These are phyloP conservation scores for Linum lewisii DNA, from an alignment of 345 rosid species.

Conservation along the genomic window DNA sequence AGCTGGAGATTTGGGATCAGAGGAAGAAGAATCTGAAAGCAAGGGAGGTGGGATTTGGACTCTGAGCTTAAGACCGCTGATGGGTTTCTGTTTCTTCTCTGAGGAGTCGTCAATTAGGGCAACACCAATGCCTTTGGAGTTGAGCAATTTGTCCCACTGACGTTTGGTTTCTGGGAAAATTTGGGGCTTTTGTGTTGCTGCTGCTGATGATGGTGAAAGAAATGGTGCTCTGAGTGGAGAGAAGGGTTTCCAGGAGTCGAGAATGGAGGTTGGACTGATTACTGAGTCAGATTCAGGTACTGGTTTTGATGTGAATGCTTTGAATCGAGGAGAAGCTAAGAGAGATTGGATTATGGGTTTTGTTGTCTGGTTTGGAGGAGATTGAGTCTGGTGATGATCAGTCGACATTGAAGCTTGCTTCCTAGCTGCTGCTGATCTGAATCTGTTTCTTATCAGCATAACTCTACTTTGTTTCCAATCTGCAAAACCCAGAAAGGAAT, in stretches of 20 bases:
- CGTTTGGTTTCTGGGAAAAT: slow-evolving; percentile 16
- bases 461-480: not conserved
- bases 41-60: slow-evolving; percentile 40
- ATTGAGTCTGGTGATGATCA: slow-evolving; percentile 31
- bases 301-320: slow-evolving; percentile 35
- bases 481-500: not conserved
- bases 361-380: slow-evolving; percentile 20
- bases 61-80: slow-evolving; percentile 34
- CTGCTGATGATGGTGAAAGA: slow-evolving; percentile 13
- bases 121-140: slow-evolving; percentile 44
- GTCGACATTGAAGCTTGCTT: slow-evolving; percentile 38
- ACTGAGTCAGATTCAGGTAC: slow-evolving; percentile 36
- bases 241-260: slow-evolving; percentile 32
- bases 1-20: slow-evolving; percentile 22
- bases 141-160: slow-evolving; percentile 17
- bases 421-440: slow-evolving; percentile 1
- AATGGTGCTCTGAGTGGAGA: slow-evolving; percentile 31
- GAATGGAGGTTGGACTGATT: slow-evolving; percentile 54
- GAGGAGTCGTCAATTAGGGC: slow-evolving; percentile 33
- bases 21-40: slow-evolving; percentile 13
- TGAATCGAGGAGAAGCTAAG: slow-evolving; percentile 45
- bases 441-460: not conserved
- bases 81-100: slow-evolving; percentile 4
- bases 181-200: slow-evolving; percentile 36
- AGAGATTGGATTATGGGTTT: slow-evolving; percentile 24